Base-by-base conservation (phyloP, 192 early-diverging fungal species). In the Helicostylum pulchrum region DNA sequence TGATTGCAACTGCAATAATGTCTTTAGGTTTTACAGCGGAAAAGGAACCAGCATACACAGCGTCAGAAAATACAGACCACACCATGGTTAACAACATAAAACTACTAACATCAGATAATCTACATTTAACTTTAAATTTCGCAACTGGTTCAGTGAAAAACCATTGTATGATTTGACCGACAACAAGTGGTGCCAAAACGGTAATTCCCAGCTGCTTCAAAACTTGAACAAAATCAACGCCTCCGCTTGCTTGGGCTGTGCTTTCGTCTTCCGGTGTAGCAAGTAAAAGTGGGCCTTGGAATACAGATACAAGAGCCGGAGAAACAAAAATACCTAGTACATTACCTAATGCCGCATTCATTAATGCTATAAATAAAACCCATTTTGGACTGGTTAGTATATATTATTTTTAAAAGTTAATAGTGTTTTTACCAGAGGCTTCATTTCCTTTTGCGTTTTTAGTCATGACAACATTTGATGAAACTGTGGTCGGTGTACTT, bases 381-480 rank as follows among this genome's bases (percentile, higher is more conserved):
- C 17, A 19, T 23, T 32, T 43, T 21, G 8, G 58, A 60, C 14
- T 12, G 7, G n/a, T 64, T 3, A 46, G 17, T 56, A 43, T n/a
- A n/a, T n/a, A 45, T 46, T 43, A 53, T 21, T 26, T 42, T 7
- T 7, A 46, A 30, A 15, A 20, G 5, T 20, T 9, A 39, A 20
- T 17, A 39, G 21, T 20, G n/a, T 52, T 0, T 7, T 61, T 73
- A 73, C 71, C 71, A 46, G 71, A 73, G 17, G 87, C 80, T 56
- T 89, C 89, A 58, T 82, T 87, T 19, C 89, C 89, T 19, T 65
- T 50, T 32, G 87, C 85, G 49, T 85, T 82, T 61, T 83, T 82
- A 15, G 89, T 90, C 89, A 90, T 90, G 60, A 90, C 79, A 7
- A 87, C 86, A 67, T 90, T 90, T 14, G 89, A 90, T 3, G 87